Percentiles rank a stretch among this genome's conserved stretches.
These are phyloP conservation scores for Metschnikowia gelsemii DNA, from an alignment of 805 yeast species.

Conservation along the genomic window DNA sequence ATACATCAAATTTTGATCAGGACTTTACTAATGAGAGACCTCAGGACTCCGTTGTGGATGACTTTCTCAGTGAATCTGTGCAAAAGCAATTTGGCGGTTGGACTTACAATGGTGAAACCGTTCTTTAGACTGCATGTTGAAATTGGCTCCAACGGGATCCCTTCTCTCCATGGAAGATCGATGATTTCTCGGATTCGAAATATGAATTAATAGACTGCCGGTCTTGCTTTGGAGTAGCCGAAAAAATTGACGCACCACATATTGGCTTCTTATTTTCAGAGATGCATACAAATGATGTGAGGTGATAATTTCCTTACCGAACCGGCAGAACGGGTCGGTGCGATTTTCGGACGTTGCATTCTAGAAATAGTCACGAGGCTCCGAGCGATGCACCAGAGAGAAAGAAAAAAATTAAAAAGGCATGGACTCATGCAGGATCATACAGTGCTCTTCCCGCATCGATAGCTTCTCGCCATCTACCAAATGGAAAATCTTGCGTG, in stretches of 20 bases:
- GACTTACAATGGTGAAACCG: slow-evolving; percentile 80
- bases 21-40: slow-evolving; percentile 93
- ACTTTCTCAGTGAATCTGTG: slow-evolving; percentile 87
- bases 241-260: too few species aligned
- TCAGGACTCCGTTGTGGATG: slow-evolving; percentile 92
- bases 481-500: slow-evolving; percentile 8
- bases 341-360: slow-evolving; percentile 7
- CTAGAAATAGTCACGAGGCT: not conserved
- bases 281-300: too few species aligned
- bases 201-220: too few species aligned
- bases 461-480: slow-evolving; percentile 9
- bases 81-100: slow-evolving; percentile 98
- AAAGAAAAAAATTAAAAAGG: slow-evolving; percentile 1
- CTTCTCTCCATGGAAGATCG: too few species aligned
- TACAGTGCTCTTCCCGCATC: slow-evolving; percentile 5
- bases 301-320: too few species aligned
- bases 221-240: too few species aligned
- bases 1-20: slow-evolving; percentile 90
- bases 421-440: slow-evolving; percentile 2
- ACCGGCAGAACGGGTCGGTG: slow-evolving; percentile 6
- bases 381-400: not conserved
- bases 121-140: slow-evolving; percentile 15
- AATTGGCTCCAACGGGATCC: too few species aligned
- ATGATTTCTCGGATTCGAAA: too few species aligned
- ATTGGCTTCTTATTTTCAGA: too few species aligned